Base-by-base conservation (phyloP, 371 early-diverging fungal species). In the Mortierella polycephala region DNA sequence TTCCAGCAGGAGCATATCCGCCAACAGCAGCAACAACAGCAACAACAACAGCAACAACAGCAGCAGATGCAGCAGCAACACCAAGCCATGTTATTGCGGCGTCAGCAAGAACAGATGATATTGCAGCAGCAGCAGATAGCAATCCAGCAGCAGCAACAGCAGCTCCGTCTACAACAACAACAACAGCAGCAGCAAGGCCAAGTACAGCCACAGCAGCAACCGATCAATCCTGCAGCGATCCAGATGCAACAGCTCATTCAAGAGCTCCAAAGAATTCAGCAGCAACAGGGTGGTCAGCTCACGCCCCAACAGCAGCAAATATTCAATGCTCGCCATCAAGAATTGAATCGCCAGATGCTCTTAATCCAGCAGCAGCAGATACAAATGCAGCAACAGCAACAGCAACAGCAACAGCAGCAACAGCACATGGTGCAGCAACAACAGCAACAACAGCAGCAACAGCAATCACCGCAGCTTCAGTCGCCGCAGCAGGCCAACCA, bases 181-280 rank as follows among this genome's bases (percentile, higher is more conserved):
- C 64, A 63, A 14, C 65, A 55, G n/a, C 64, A 64, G 47, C 61
- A 51, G 10, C 72, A 71, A 42, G 57, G 42, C 13, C 61, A 45
- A 46, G 20, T 56, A 7, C 64, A 60, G n/a, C 64, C 54, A 7
- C 74, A 74, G 47, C 61, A 60, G 40, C 68, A 60, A 37, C 7
- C 59, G 18, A 60, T 84, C 80, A 67, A 74, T 40, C 20, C 62
- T 3, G 45, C 84, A 7, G 63, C 82, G 12, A 44, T 80, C 16
- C 85, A 74, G 23, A 75, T 84, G 21, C 82, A 85, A 18, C 85
- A 85, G n/a, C 66, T 88, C 39, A 40, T 69, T 13, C 49, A 52
- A 2, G 45, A 77, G 10, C 55, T 75, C 7, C 60, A 66, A 1
- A 70, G 61, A 6, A 46, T 67, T 5, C 70, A 67, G 18, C 71